Base-by-base conservation (phyloP, 169 alveolate species). In the Plasmodium vivax region DNA sequence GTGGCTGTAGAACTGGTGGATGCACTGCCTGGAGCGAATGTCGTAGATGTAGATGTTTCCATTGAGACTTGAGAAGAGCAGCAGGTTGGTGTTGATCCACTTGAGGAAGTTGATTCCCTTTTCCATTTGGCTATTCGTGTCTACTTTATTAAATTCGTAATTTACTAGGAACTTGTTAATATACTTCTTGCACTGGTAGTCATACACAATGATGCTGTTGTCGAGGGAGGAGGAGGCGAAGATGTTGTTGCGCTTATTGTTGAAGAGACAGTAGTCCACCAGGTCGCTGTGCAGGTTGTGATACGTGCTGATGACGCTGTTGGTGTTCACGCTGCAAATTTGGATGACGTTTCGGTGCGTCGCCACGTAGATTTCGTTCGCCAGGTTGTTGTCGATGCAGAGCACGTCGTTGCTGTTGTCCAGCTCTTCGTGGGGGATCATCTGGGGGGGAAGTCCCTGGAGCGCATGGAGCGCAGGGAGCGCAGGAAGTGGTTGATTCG, bases 221-320 rank as follows among this genome's bases (percentile, higher is more conserved):
- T 90, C 94, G 14, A 90, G 62, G 27, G 94, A 90, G 9, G 84
- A 90, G 8, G 94, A 90, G 1, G 94, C 94, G 82, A 90, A 90
- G 2, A 90, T 36, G 38, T 90, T 90, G 19, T 79, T 41, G 41
- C 83, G 82, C 82, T 80, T 90, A 30, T 90, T 90, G 82, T 90
- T 90, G 74, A 90, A 79, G 36, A 90, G 51, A 16, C 94, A 90
- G 74, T 79, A 90, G 51, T 90, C 94, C 23, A 90, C 85, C 23
- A 90, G n/a, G 72, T 90, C 90, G 38, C 14, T 79, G 51, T 90
- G 94, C 23, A 90, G 36, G 32, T 90, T 90, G 1, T 56, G 58
- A 19, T 32, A 90, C 23, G 83, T 90, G 23, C 75, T 68, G 82
- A 90, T 54, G 51, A 90, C 58, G 19, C 73, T 80, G 43, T 90